phyloP scores from a whole-genome alignment of 257 asterid genomes.

The Solanum appendiculatum region DNA sequence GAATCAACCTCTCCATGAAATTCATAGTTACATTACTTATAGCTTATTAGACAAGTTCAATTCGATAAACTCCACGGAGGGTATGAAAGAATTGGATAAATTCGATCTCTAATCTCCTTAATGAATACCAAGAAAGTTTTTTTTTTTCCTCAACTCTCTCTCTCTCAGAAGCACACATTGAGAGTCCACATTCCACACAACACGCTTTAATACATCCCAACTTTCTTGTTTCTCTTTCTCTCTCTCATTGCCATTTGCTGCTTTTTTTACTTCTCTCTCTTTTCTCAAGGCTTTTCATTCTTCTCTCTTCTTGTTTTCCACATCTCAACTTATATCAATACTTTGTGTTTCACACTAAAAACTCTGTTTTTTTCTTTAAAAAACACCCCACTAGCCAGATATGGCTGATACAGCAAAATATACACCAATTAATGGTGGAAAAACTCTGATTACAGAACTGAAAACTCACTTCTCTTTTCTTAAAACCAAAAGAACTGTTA shows the following conservation, averaged over 20 bases:
- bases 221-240: neutral
- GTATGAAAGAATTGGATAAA: too few relatives aligned
- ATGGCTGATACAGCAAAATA: conserved; percentile 64
- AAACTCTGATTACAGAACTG: conserved; percentile 34
- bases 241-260: neutral
- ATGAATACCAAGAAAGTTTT: too few relatives aligned
- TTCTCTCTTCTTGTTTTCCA: conserved; percentile 1
- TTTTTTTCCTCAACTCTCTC: too few relatives aligned
- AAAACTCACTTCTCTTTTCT: conserved; percentile 40
- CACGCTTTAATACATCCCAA: neutral
- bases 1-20: neutral
- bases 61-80: accelerated
- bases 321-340: neutral
- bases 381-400: neutral
- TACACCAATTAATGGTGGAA: conserved; percentile 49
- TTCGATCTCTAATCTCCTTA: too few relatives aligned
- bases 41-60: neutral
- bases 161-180: neutral
- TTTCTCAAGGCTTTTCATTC: neutral
- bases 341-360: neutral
- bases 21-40: neutral
- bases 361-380: too few relatives aligned
- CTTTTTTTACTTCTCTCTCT: too few relatives aligned
- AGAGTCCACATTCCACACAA: neutral
- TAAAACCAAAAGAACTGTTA: conserved; percentile 35